A percentile compares a stretch with the other conserved stretches of the same genome.
Conservation (phyloP, 73 alveolate genomes). For the Breviolum minutum region DNA sequence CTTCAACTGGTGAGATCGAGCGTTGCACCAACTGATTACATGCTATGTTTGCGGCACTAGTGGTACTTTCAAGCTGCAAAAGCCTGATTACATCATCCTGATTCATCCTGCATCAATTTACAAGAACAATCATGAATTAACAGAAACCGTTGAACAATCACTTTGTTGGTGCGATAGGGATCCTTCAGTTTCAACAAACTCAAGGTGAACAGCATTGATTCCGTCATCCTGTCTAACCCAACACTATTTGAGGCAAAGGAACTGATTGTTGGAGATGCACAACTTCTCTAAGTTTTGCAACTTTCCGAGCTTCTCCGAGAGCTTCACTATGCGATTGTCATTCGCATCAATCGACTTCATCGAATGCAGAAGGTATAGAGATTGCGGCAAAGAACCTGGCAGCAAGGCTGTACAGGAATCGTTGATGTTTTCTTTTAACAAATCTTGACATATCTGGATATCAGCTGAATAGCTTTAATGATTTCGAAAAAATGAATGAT, state of each 20-base stretch:
- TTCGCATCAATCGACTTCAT: neutral
- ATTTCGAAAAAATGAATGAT: too few relatives aligned
- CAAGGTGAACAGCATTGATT: too few relatives aligned
- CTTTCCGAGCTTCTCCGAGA: constrained; percentile 36
- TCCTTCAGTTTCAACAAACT: too few relatives aligned
- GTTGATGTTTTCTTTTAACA: neutral
- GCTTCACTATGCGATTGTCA: neutral
- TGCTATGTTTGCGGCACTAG: too few relatives aligned
- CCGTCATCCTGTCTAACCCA: neutral
- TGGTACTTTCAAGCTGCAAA: too few relatives aligned
- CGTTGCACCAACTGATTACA: too few relatives aligned
- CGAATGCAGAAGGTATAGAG: neutral
- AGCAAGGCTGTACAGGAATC: neutral
- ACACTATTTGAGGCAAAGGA: neutral
- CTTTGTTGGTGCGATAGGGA: too few relatives aligned
- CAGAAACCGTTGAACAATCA: neutral
- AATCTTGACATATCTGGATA: too few relatives aligned
- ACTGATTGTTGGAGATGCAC: constrained; percentile 16
- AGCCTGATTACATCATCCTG: too few relatives aligned
- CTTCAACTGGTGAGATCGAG: too few relatives aligned
- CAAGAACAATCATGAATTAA: neutral
- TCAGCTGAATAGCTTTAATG: too few relatives aligned
- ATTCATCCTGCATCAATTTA: too few relatives aligned
- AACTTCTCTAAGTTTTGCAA: neutral
- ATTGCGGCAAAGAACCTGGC: constrained; percentile 3